Conservation (phyloP, 176 grass and related monocot genomes). For the Musa troglodytarum region DNA sequence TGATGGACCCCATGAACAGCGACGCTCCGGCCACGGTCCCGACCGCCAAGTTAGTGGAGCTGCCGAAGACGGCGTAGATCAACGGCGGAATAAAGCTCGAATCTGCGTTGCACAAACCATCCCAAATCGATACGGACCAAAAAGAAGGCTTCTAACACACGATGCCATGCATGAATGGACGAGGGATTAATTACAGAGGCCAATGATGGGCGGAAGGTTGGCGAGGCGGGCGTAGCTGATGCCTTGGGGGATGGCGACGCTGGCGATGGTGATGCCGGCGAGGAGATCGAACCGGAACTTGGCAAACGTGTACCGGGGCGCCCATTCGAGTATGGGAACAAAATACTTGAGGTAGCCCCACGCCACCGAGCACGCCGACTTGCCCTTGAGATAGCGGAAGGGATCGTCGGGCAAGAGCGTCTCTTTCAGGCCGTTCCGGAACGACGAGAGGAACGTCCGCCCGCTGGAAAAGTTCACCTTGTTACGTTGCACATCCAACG, state of each 20-base stretch:
- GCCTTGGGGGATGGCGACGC: conserved; percentile 95
- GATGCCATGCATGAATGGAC: too few relatives aligned
- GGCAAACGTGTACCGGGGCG: conserved; percentile 36
- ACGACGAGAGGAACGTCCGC: conserved; percentile 16
- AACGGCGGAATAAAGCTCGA: conserved; percentile 69
- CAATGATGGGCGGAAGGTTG: conserved; percentile 72
- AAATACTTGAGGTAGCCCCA: conserved; percentile 63
- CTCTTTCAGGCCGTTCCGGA: conserved; percentile 49
- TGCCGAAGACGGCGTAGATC: not conserved
- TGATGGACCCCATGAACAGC: not conserved
- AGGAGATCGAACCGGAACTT: conserved; percentile 78
- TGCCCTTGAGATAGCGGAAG: conserved; percentile 44
- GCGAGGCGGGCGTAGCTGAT: conserved; percentile 97
- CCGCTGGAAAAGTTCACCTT: conserved; percentile 45
- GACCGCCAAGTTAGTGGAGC: not conserved
- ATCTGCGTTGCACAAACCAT: conserved; percentile 24
- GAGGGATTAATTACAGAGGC: conserved; percentile 43
- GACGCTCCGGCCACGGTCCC: not conserved
- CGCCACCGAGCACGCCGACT: conserved; percentile 15
- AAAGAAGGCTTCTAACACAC: too few relatives aligned
- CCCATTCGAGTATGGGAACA: conserved; percentile 64
- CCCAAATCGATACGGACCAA: too few relatives aligned
- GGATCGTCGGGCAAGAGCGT: conserved; percentile 93
- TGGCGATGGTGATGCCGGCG: conserved; percentile 89
- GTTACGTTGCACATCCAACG: not conserved